Evolutionary conservation across 2,329 filamentous ascomycete species (phyloP), one percentile per base, ranked within the genome.

Genomic region (Colletotrichum tabaci): DNA sequence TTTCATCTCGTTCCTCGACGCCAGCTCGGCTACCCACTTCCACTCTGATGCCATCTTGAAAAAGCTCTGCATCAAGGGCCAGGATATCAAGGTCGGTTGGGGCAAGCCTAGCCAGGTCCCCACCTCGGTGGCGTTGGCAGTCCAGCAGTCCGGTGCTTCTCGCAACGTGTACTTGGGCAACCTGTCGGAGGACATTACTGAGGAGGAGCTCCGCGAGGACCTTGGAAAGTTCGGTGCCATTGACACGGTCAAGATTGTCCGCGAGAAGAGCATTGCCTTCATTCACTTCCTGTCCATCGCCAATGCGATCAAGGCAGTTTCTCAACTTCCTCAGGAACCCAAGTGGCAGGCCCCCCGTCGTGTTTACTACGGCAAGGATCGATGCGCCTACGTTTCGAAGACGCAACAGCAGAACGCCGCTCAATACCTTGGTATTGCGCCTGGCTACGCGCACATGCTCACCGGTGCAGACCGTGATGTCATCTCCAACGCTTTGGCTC

Each of bases 61-160:
- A 88, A 99, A 98, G 88, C 90, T 99, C 80, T 95, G 95, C 78
- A 97, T 99, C 86, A 95, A 97, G 84, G 96, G 96, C 35, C 96
- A 98, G 86, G 96, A 99, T 82, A 98, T 99, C 87, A 99, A 99
- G 88, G 95, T 99, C 78, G 96, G 96, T 74, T 99, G 96, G 96
- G 96, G 96, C 74, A 99, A 99, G 85, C 96, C 96, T 42, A 98
- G 96, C 4, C 96, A 98, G 83, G 96, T 99, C 0, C 96, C 96
- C 4, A 98, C 96, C 2, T 98, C 96, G 2, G 96, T 99, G 57
- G 95, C 95, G n/a, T 87, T 98, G 69, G 96, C 96, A 57, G 96
- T 98, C 42, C 96, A 99, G 85, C 96, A 99, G 83, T 98, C 95
- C 15, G 95, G 95, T 63, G 96, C 96, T 40, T 99, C 96, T 21